phyloP scores from a whole-genome alignment of 2,329 filamentous ascomycete species.

The Arthrinium puccinioides region DNA sequence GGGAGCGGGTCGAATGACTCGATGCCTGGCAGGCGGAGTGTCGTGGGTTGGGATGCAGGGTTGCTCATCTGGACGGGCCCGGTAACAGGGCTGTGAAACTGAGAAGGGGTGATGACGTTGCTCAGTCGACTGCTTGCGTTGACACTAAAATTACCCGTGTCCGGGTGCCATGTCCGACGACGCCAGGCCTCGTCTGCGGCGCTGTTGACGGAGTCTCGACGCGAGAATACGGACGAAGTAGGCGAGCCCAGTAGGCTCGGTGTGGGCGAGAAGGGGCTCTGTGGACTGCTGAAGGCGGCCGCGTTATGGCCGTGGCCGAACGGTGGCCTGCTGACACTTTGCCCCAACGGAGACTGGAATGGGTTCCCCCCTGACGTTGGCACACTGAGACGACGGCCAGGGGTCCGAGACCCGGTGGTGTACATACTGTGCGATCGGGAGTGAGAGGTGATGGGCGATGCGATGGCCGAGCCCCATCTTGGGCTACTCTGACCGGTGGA shows the following conservation, averaged over 20 bases:
- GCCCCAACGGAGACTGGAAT: constrained; percentile 59
- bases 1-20: constrained; percentile 81
- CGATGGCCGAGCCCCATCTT: constrained; percentile 60
- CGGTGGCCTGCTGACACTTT: constrained; percentile 47
- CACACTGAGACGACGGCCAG: constrained; percentile 72
- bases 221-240: constrained; percentile 54
- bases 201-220: constrained; percentile 57
- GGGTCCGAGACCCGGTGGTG: constrained; percentile 53
- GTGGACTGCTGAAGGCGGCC: constrained; percentile 46
- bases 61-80: constrained; percentile 41
- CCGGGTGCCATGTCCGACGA: constrained; percentile 85
- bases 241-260: constrained; percentile 59
- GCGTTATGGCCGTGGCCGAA: constrained; percentile 40
- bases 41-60: constrained; percentile 42
- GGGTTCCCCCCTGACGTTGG: constrained; percentile 67
- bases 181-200: constrained; percentile 69
- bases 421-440: constrained; percentile 70
- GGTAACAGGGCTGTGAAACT: constrained; percentile 44
- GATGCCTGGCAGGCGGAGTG: constrained; percentile 75
- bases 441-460: constrained; percentile 66
- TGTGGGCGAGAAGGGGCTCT: constrained; percentile 47
- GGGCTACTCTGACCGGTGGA: constrained; percentile 72
- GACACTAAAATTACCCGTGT: constrained; percentile 55
- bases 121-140: constrained; percentile 65
- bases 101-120: constrained; percentile 65